Evolutionary conservation across 164 flowering plant genomes (phyloP).

Genomic region (Berberis thunbergii): DNA sequence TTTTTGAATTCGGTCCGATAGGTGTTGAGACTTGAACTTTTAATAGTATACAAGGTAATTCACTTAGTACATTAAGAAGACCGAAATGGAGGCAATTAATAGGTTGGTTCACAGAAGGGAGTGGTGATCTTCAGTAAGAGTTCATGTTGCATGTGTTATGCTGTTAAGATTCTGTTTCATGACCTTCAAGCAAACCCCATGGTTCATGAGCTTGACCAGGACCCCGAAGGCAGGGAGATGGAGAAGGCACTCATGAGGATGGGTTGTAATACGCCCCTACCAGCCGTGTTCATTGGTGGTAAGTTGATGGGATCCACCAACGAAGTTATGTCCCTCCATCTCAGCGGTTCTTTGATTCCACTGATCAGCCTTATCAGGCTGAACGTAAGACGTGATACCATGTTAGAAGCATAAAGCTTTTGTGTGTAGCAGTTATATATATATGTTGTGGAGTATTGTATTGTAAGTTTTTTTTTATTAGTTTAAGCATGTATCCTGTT

Average conservation of each 20-base stretch:
- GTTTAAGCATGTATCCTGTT: too few species aligned
- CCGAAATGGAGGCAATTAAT: constrained; percentile 9
- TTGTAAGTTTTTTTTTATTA: too few species aligned
- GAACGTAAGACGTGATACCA: not conserved
- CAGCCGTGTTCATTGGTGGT: constrained; percentile 28
- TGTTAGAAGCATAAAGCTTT: constrained; percentile 3
- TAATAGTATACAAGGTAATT: not conserved
- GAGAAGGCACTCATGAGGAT: constrained; percentile 23
- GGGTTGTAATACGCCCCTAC: constrained; percentile 23
- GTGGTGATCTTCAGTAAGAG: constrained; percentile 40
- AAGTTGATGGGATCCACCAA: constrained; percentile 19
- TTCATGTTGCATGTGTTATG: constrained; percentile 33
- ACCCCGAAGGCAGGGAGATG: constrained; percentile 23
- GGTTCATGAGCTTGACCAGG: constrained; percentile 29
- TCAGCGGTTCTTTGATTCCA: constrained; percentile 22
- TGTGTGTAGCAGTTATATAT: not conserved
- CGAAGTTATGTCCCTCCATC: constrained; percentile 27
- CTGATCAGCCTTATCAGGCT: constrained; percentile 19
- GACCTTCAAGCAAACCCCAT: constrained; percentile 27
- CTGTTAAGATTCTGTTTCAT: constrained; percentile 25
- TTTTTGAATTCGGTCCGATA: constrained; percentile 9
- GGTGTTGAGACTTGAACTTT: constrained; percentile 6
- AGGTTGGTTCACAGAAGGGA: constrained; percentile 21
- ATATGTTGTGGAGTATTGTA: too few species aligned
- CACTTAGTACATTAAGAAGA: not conserved